Evolutionary conservation across 352 stramenopile genomes (phyloP).

Genomic region (Thalassiosira livingstoniorum): DNA sequence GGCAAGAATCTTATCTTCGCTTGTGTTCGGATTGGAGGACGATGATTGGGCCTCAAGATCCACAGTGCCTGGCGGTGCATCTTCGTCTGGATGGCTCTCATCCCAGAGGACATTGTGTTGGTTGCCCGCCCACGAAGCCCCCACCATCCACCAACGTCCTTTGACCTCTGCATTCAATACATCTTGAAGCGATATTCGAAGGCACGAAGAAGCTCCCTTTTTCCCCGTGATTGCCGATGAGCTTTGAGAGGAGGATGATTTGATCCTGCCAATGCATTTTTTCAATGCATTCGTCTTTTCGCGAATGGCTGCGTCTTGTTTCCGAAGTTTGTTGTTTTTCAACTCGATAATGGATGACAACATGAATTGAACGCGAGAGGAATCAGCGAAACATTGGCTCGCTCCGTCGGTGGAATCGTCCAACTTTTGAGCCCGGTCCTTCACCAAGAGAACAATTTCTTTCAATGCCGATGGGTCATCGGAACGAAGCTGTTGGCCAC

Average conservation of each 20-base stretch:
- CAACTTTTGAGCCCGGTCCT: slow-evolving; percentile 58
- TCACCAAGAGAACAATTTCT: slow-evolving; percentile 84
- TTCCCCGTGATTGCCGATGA: slow-evolving; percentile 59
- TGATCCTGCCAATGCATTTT: slow-evolving; percentile 95
- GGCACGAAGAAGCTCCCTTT: slow-evolving; percentile 84
- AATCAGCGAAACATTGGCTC: slow-evolving; percentile 39
- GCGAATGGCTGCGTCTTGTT: slow-evolving; percentile 84
- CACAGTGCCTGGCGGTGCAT: slow-evolving; percentile 32
- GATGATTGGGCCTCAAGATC: neutral
- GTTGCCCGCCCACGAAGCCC: slow-evolving; percentile 92
- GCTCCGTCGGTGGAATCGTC: slow-evolving; percentile 22
- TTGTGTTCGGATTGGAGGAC: neutral
- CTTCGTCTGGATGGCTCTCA: slow-evolving; percentile 46
- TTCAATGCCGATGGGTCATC: slow-evolving; percentile 83
- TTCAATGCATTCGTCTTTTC: slow-evolving; percentile 88
- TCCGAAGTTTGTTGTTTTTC: slow-evolving; percentile 93
- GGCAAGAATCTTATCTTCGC: slow-evolving; percentile 87
- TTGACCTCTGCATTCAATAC: slow-evolving; percentile 84
- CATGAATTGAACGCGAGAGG: slow-evolving; percentile 86
- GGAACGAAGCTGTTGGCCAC: slow-evolving; percentile 71
- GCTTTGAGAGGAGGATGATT: slow-evolving; percentile 86
- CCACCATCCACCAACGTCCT: slow-evolving; percentile 96
- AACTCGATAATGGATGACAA: slow-evolving; percentile 96
- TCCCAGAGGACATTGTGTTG: slow-evolving; percentile 72
- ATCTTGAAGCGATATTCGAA: slow-evolving; percentile 84